These are phyloP conservation scores for Emergomyces pasteurianus DNA, from an alignment of 2,329 filamentous ascomycete species.

Conservation along the genomic window DNA sequence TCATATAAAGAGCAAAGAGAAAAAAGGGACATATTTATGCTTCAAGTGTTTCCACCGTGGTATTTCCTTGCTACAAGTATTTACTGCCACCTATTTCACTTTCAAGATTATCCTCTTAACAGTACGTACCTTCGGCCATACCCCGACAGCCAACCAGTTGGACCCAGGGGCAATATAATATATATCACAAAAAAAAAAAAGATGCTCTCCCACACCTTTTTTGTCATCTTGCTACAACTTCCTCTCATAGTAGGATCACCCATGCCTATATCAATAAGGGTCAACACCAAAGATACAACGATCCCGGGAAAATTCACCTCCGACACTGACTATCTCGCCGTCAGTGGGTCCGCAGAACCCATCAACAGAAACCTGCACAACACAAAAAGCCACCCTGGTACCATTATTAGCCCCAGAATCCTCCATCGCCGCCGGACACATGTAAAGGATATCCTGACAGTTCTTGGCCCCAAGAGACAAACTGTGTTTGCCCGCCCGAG, in stretches of 20 bases:
- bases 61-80: neutral
- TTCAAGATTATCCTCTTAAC: no score
- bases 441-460: neutral
- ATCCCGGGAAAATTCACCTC: slow-evolving; percentile 5
- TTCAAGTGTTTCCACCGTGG: neutral
- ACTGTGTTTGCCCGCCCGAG: neutral
- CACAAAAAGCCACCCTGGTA: no score
- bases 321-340: neutral
- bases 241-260: neutral
- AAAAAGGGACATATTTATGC: neutral
- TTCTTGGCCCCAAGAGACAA: neutral
- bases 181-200: neutral
- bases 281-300: neutral
- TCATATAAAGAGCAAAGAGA: neutral
- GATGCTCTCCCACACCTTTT: neutral
- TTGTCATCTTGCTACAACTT: neutral
- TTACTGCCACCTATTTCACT: neutral
- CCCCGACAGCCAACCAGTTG: no score
- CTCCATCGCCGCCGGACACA: neutral
- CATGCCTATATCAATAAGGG: neutral
- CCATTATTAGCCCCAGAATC: neutral
- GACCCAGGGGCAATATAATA: no score
- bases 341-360: neutral
- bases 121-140: no score
- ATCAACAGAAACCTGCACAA: no score